Evolutionary conservation across 2,329 filamentous ascomycete genomes (phyloP).

Genomic region (Colletotrichum tanaceti): DNA sequence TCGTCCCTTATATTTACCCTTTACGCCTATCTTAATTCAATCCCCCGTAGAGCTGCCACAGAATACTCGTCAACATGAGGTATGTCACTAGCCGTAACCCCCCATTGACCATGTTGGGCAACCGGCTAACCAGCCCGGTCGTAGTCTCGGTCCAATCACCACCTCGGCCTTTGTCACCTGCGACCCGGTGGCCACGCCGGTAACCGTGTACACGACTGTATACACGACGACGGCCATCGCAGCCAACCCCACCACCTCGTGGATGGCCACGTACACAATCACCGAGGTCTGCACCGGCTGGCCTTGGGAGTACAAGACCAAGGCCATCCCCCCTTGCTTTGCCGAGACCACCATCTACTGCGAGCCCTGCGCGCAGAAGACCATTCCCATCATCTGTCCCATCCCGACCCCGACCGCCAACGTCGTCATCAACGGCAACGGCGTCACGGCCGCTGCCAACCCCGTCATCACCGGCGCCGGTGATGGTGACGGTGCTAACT

Average conservation of each 20-base stretch:
- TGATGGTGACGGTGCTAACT: slow-evolving; percentile 6
- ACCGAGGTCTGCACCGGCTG: slow-evolving; percentile 51
- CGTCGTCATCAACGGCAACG: slow-evolving; percentile 50
- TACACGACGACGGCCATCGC: slow-evolving; percentile 53
- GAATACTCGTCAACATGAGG: slow-evolving; percentile 41
- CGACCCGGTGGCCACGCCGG: slow-evolving; percentile 44
- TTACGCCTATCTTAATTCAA: not conserved
- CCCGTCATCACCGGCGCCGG: slow-evolving; percentile 26
- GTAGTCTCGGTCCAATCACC: slow-evolving; percentile 46
- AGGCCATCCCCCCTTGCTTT: slow-evolving; percentile 52
- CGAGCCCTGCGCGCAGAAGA: slow-evolving; percentile 47
- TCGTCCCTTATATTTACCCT: not conserved
- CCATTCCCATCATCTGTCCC: slow-evolving; percentile 53
- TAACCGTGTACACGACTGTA: slow-evolving; percentile 49
- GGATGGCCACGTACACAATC: slow-evolving; percentile 57
- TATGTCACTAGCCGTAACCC: slow-evolving; percentile 2
- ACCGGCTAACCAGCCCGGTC: slow-evolving; percentile 42
- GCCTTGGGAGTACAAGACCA: slow-evolving; percentile 46
- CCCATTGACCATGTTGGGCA: not conserved
- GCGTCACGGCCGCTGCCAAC: slow-evolving; percentile 49
- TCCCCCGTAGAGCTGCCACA: slow-evolving; percentile 6
- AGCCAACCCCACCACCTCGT: slow-evolving; percentile 52
- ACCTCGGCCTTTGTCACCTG: slow-evolving; percentile 49
- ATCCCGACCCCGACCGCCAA: slow-evolving; percentile 47
- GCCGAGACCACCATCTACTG: slow-evolving; percentile 53